Conservation (phyloP, 805 yeast genomes). For the Phaffomyces opuntiae region DNA sequence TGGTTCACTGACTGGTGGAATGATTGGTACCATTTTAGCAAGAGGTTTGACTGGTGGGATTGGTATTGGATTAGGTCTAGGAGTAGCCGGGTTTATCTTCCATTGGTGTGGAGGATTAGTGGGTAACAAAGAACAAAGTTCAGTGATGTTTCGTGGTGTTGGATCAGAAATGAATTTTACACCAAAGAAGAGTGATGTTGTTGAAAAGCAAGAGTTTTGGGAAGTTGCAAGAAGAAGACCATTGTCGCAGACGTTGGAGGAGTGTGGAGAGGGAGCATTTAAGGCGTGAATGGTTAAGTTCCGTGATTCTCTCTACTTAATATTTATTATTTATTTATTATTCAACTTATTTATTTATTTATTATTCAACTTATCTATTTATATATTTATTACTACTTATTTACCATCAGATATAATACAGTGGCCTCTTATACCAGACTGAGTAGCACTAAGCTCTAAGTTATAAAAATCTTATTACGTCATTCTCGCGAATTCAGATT, state of each 20-base stretch:
- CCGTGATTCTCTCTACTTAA: constrained; percentile 2
- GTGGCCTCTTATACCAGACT: no score
- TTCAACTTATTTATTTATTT: not conserved
- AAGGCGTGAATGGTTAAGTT: constrained; percentile 12
- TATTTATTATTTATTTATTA: constrained; percentile 3
- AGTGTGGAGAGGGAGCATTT: constrained; percentile 44
- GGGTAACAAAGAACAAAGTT: constrained; percentile 34
- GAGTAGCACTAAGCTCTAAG: no score
- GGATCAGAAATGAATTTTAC: constrained; percentile 25
- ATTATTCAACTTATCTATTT: no score
- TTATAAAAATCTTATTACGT: no score
- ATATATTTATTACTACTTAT: not conserved
- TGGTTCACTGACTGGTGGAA: constrained; percentile 39
- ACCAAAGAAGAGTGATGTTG: constrained; percentile 8
- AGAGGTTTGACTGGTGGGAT: constrained; percentile 32
- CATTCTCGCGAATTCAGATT: no score
- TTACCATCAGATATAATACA: not conserved
- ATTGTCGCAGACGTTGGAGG: constrained; percentile 67
- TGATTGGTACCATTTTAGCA: constrained; percentile 30
- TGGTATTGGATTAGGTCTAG: constrained; percentile 41
- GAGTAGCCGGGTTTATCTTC: constrained; percentile 35
- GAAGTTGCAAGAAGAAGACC: constrained; percentile 78
- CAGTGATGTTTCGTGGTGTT: constrained; percentile 14
- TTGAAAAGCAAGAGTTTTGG: constrained; percentile 60
- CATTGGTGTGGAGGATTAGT: constrained; percentile 43